Evolutionary conservation across 225 moss, liverwort and hornwort genomes (phyloP).

Genomic region (Polytrichum formosum): DNA sequence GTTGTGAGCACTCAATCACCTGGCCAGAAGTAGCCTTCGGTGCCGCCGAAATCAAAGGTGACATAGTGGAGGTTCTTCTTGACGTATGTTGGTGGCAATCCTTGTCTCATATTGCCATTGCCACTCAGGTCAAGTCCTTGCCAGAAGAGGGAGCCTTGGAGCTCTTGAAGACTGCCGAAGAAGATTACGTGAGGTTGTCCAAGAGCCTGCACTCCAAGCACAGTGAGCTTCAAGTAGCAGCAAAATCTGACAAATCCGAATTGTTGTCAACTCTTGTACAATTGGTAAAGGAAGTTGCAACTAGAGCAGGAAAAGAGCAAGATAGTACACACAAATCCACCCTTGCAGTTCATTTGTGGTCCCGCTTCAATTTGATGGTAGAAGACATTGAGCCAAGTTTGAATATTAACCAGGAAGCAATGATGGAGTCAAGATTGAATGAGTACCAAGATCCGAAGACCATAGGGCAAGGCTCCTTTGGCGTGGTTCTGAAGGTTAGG

Average conservation of each 20-base stretch:
- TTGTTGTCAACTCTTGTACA: constrained; percentile 3
- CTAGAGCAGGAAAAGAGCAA: background rate
- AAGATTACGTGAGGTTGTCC: constrained; percentile 1
- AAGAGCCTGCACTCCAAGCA: background rate
- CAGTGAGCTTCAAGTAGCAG: constrained; percentile 8
- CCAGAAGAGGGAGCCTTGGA: background rate
- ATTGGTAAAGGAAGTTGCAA: background rate
- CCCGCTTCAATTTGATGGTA: background rate
- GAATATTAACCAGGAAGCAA: background rate
- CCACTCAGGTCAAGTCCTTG: constrained; percentile 10
- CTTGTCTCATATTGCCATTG: constrained; percentile 7
- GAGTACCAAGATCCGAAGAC: background rate
- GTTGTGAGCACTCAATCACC: constrained; percentile 9
- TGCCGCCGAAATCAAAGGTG: constrained; percentile 10
- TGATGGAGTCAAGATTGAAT: background rate
- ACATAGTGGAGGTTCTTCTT: constrained; percentile 22
- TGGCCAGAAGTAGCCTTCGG: constrained; percentile 11
- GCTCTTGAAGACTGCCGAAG: constrained; percentile 10
- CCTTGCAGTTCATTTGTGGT: constrained; percentile 11
- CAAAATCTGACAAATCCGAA: background rate
- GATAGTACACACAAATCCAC: background rate
- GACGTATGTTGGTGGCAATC: constrained; percentile 7
- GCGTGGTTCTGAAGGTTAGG: constrained; percentile 9
- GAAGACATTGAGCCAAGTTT: background rate
- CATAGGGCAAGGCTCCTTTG: constrained; percentile 12